Evolutionary conservation across 495 filamentous ascomycete species (phyloP), one percentile per base, ranked within the genome.

Genomic region (Penicillium tannophilum): DNA sequence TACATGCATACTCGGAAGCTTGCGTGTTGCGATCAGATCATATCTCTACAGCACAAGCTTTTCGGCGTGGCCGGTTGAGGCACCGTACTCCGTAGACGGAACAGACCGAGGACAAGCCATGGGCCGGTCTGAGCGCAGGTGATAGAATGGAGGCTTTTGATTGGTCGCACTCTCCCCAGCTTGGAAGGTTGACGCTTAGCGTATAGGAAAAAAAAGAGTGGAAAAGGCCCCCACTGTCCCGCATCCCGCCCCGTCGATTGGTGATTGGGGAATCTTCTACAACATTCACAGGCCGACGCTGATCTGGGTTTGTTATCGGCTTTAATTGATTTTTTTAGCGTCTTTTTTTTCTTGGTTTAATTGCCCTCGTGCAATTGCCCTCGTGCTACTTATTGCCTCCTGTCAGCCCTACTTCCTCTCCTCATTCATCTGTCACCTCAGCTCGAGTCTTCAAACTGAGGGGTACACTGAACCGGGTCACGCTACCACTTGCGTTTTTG

Each of bases 91-190:
- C 20, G 6, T 4, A 28, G 14, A 17, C 39, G 39, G 39, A 41
- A 41, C 14, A 41, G 39, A 41, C 39, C 39, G 39, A 41, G 39
- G 39, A 17, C 5, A 41, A 28, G 28, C 16, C 19, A n/a, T 47
- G 45, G 45, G 16, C 23, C n/a, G 9, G 19, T 16, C 45, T 28
- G 45, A 47, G 45, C 23, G 43, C 17, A 45, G 45, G 23, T 54
- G 57, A 59, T 59, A 59, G 43, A 59, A 30, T 41, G 0, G 42
- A 26, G 16, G n/a, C 2, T 33, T 49, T 42, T 59, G n/a, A 59
- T 59, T 59, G 57, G 57, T 41, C 33, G 28, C 28, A 28, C 26
- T 28, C 9, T n/a, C 16, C 47, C 35, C 26, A 26, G 19, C 6
- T 24, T 12, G 47, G 33, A 30, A 16, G 20, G 31, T 49, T 9